phyloP scores from a whole-genome alignment of 2,329 filamentous ascomycete genomes.

The Venturiaceae sp. region DNA sequence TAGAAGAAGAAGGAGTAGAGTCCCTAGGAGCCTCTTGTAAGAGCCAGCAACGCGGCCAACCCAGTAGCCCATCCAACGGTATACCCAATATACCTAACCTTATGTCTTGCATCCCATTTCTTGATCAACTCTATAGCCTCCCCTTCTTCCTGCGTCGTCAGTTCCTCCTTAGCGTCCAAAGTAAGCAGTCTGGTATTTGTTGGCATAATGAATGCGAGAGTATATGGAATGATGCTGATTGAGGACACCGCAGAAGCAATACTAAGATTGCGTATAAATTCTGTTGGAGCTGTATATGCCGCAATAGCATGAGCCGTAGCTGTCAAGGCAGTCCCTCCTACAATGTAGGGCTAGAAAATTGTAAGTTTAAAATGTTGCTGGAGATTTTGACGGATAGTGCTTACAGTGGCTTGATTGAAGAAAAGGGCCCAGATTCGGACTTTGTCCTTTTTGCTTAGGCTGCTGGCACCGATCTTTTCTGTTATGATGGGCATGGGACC shows the following conservation, averaged over 20 bases:
- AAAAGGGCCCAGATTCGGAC: not conserved
- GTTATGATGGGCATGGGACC: not conserved
- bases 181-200: not conserved
- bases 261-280: not conserved
- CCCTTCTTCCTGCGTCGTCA: not conserved
- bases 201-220: not conserved
- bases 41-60: not conserved
- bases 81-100: conserved; percentile 3
- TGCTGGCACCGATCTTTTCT: not conserved
- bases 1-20: too few relatives aligned
- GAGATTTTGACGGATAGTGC: not conserved
- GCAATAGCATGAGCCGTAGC: not conserved
- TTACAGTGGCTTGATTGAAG: not conserved
- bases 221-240: not conserved
- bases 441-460: not conserved
- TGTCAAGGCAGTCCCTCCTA: not conserved
- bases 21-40: not conserved
- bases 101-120: not conserved
- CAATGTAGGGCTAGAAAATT: not conserved
- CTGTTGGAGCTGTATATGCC: not conserved
- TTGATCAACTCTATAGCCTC: not conserved
- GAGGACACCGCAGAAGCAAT: not conserved
- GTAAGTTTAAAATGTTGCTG: not conserved
- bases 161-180: not conserved
- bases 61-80: conserved; percentile 1